Conservation (phyloP, 177 flowering plant genomes). For the Tripterygium wilfordii region DNA sequence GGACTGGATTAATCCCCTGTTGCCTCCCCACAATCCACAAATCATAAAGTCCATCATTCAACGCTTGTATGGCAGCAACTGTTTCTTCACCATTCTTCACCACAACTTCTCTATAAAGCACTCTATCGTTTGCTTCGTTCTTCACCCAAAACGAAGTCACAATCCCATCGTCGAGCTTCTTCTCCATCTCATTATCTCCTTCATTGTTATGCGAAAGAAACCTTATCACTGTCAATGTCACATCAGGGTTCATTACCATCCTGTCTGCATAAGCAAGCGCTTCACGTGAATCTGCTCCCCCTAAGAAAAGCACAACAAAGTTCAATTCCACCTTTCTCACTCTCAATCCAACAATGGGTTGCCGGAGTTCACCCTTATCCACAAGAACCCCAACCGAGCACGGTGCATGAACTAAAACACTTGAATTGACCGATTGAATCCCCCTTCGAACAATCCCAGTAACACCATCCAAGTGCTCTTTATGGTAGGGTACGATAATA, state of each 20-base stretch:
- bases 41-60: slow-evolving; percentile 23
- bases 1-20: slow-evolving; percentile 41
- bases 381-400: slow-evolving; percentile 57
- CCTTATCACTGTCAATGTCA: slow-evolving; percentile 37
- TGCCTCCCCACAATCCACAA: slow-evolving; percentile 54
- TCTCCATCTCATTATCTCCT: slow-evolving; percentile 50
- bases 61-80: slow-evolving; percentile 31
- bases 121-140: slow-evolving; percentile 35
- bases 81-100: slow-evolving; percentile 60
- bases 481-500: slow-evolving; percentile 41
- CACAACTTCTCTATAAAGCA: slow-evolving; percentile 47
- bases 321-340: background rate
- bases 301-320: slow-evolving; percentile 42
- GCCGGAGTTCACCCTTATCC: slow-evolving; percentile 19
- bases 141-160: slow-evolving; percentile 73
- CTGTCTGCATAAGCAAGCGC: slow-evolving; percentile 46
- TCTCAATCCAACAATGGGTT: background rate
- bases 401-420: slow-evolving; percentile 39
- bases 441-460: slow-evolving; percentile 7
- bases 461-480: slow-evolving; percentile 1
- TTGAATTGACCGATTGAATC: slow-evolving; percentile 15
- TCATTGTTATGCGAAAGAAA: slow-evolving; percentile 27
- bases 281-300: slow-evolving; percentile 60
- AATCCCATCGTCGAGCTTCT: slow-evolving; percentile 60
- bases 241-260: slow-evolving; percentile 29